Conservation (phyloP, 495 filamentous ascomycete species). For the Staphylotrichum longicolle region DNA sequence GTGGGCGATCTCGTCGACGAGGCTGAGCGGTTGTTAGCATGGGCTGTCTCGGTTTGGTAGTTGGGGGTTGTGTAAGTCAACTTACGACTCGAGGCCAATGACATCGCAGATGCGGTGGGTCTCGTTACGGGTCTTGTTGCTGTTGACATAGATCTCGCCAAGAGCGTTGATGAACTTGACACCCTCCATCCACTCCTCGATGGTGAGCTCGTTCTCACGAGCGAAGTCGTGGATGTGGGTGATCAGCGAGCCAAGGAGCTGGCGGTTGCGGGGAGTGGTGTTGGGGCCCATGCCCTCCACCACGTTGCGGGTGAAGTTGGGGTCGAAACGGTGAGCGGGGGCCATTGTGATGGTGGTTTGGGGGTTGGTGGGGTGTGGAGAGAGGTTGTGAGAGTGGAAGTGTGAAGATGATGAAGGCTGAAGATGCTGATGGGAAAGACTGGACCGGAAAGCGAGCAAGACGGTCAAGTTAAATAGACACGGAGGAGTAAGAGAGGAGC, state of each 20-base stretch:
- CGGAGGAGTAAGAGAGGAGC: background rate
- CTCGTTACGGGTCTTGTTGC: constrained; percentile 67
- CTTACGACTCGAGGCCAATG: constrained; percentile 77
- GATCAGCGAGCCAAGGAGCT: constrained; percentile 64
- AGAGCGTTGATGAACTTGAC: constrained; percentile 59
- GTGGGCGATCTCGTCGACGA: constrained; percentile 84
- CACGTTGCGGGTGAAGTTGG: constrained; percentile 72
- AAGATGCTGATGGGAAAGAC: constrained; percentile 3
- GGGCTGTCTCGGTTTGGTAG: background rate
- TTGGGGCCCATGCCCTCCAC: constrained; percentile 75
- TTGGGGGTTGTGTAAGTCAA: constrained; percentile 10
- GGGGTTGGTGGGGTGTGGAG: constrained; percentile 14
- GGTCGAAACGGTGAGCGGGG: constrained; percentile 57
- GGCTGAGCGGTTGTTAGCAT: constrained; percentile 39
- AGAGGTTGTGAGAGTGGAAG: background rate
- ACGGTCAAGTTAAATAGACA: constrained; percentile 20
- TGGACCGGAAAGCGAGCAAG: constrained; percentile 10
- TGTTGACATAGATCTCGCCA: constrained; percentile 52
- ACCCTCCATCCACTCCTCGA: constrained; percentile 77
- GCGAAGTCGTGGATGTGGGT: constrained; percentile 80
- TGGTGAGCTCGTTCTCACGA: constrained; percentile 75
- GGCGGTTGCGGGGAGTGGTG: constrained; percentile 62
- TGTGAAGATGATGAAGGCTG: background rate
- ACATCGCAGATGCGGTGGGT: constrained; percentile 75
- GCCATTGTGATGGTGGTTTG: constrained; percentile 24